Base-by-base conservation (phyloP, 441 rosid genomes). In the Dalechampia spathulata region DNA sequence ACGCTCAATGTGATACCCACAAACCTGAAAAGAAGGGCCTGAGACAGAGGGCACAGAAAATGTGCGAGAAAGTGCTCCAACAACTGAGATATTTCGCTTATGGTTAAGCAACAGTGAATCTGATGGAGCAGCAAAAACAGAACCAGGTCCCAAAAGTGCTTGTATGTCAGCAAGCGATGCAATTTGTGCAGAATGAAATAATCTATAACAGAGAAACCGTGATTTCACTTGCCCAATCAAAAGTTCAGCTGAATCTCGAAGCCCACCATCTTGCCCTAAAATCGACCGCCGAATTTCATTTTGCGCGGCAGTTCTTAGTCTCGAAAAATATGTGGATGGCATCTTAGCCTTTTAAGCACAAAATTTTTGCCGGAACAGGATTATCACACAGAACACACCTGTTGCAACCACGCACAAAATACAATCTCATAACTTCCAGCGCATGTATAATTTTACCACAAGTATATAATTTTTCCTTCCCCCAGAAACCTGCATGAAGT, bases 21-120 rank as follows among this genome's bases (percentile, higher is more conserved):
- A 90, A 49, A 76, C 79, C 74, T 93, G 90, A 72, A 86, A 78
- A 19, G 96, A 71, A 40, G 90, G 95, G 51, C 99, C 90, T 2
- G 96, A 92, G 4, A 92, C 94, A 3, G 96, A 92, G 19, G 96
- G 99, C 58, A 79, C 90, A 6, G 96, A 88, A 66, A 92, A 69
- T 2, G 87, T 69, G 39, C 87, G 76, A 51, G 94, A 83, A 52
- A 92, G 71, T 46, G 87, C 87, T 60, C 85, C 96, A 58, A 86
- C 82, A 38, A 85, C 96, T 54, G 95, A 80, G 60, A 88, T 66
- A 43, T 75, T 85, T 77, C 81, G 80, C 73, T 73, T 78, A 34
- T 69, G 80, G 69, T 82, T 73, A 55, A 65, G 52, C 58, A 68
- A 52, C 11, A 72, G 49, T 48, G 75, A 78, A 76, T 88, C 95